Conservation (phyloP, 495 filamentous ascomycete species). For the Lasiosphaeris hirsuta region DNA sequence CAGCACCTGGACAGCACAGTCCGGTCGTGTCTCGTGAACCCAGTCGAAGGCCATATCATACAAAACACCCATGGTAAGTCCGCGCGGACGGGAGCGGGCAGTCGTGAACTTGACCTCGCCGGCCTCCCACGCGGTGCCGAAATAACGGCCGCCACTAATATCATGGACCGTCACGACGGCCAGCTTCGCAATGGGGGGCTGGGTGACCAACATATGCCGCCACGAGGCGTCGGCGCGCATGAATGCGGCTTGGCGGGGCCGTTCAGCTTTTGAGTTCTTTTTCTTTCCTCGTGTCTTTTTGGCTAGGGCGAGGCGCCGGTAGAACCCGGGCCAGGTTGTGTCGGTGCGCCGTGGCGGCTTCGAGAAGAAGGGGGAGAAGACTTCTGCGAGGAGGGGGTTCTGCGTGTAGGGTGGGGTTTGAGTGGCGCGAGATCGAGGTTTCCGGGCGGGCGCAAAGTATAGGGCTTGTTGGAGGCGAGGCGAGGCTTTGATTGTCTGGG, state of each 20-base stretch:
- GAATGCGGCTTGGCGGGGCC: slow-evolving; percentile 2
- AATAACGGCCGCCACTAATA: too few species aligned
- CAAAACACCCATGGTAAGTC: too few species aligned
- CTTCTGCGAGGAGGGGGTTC: not conserved
- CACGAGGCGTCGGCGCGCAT: slow-evolving; percentile 15
- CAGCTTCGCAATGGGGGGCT: slow-evolving; percentile 6
- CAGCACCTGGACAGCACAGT: too few species aligned
- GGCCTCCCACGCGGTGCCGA: too few species aligned
- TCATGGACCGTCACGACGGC: too few species aligned
- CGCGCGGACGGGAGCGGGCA: too few species aligned
- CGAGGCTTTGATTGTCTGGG: slow-evolving; percentile 11
- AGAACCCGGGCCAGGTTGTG: too few species aligned
- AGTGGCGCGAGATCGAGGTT: not conserved
- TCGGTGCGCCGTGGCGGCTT: not conserved
- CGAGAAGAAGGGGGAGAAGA: not conserved
- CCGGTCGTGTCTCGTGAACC: too few species aligned
- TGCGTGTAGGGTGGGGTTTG: not conserved
- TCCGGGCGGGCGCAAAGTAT: slow-evolving; percentile 7
- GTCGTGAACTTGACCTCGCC: too few species aligned
- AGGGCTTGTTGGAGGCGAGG: slow-evolving; percentile 11
- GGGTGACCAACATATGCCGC: slow-evolving; percentile 17
- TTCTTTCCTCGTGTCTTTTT: too few species aligned
- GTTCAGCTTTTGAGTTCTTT: not conserved
- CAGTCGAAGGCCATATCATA: too few species aligned
- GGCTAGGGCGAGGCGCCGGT: too few species aligned